These are phyloP conservation scores for Psilocybe subaeruginosa DNA, from an alignment of 768 basidiomycete genomes.

Conservation along the genomic window DNA sequence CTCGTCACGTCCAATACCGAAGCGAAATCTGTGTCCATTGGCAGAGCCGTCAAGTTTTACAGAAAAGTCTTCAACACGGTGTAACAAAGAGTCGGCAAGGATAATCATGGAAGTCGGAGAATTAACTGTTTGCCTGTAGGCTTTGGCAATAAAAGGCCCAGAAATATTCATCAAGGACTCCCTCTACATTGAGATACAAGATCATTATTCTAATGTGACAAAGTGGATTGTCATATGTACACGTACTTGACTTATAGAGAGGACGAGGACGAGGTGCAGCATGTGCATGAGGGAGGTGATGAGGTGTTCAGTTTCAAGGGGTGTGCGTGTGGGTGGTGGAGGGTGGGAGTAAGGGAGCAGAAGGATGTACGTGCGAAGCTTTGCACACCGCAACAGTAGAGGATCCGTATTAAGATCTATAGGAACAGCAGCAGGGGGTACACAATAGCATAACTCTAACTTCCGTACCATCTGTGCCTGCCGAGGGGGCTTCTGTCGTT, in stretches of 20 bases:
- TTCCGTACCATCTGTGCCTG: no score
- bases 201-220: no score
- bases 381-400: no score
- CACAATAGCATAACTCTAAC: no score
- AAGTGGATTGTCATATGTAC: not conserved
- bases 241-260: constrained; percentile 74
- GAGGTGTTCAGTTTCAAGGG: no score
- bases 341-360: no score
- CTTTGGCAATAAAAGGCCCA: constrained; percentile 64
- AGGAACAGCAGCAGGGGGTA: no score
- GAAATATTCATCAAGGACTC: constrained; percentile 77
- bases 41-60: constrained; percentile 75
- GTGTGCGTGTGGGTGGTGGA: no score
- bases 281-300: no score
- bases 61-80: constrained; percentile 58
- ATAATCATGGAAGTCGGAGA: constrained; percentile 59
- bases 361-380: no score
- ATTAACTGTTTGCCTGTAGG: constrained; percentile 49
- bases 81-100: constrained; percentile 75
- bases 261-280: constrained; percentile 10
- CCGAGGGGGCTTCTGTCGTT: no score
- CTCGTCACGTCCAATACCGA: constrained; percentile 67
- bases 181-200: constrained; percentile 40
- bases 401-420: no score
- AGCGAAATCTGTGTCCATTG: constrained; percentile 79